Base-by-base conservation (phyloP, 768 basidiomycete species). In the Auricularia cornea region DNA sequence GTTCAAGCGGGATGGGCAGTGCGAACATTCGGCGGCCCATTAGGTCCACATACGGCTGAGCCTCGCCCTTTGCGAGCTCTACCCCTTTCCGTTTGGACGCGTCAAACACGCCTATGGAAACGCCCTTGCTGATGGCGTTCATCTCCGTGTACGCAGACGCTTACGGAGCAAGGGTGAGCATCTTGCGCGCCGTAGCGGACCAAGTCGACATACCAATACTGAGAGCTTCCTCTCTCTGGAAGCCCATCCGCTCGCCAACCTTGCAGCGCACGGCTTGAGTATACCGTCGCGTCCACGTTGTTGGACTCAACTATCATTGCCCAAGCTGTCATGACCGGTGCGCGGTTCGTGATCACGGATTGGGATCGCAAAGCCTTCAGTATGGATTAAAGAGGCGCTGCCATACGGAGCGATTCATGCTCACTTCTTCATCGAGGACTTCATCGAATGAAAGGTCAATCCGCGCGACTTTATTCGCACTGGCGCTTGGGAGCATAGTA, bases 271-370 rank as follows among this genome's bases (percentile, higher is more conserved):
- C 3, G 20, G 20, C 11, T 48, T 48, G 5, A 48, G 44, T 6
- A 48, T 12, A 48, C 20, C 44, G 20, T 12, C 20, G 23, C 44
- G 20, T 48, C 16, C 20, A 14, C 10, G 5, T 6, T 6, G 20
- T 48, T 12, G 23, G 20, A 48, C 44, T 18, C 44, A 38, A 48
- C 91, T 35, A 92, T 75, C 60, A 82, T 89, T 2, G 92, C 86
- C 96, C 96, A 98, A 2, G 90, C 93, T 62, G 88, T 94, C 90
- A 98, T 91, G 54, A 98, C 80, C 0, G 96, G 96, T 1, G 96
- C 95, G 28, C 96, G 86, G 73, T 98, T 98, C 54, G 92, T 81
- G 23, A 92, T 80, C 23, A 84, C 80, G 8, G 77, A 80, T 67
- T 92, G 88, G 23, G 73, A 74, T 65, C 73, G 77, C 51, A 97